phyloP scores from a whole-genome alignment of 73 alveolate species.

The Tetrahymena thermophila region DNA sequence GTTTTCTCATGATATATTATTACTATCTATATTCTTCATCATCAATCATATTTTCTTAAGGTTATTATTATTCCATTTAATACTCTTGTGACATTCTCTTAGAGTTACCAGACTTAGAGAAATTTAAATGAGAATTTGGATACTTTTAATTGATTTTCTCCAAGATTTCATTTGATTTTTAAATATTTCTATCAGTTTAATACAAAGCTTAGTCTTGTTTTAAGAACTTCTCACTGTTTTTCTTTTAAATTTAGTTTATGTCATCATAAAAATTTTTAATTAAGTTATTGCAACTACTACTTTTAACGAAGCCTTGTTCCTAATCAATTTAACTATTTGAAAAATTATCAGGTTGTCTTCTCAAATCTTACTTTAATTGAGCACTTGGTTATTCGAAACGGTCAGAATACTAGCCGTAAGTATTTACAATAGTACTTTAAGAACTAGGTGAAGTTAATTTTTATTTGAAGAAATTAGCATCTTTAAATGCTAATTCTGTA shows the following conservation, averaged over 20 bases:
- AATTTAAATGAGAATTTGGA: background rate
- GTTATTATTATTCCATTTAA: background rate
- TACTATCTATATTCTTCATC: background rate
- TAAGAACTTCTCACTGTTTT: background rate
- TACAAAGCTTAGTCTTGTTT: background rate
- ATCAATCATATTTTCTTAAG: background rate
- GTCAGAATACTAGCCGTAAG: background rate
- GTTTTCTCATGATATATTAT: background rate
- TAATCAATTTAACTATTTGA: background rate
- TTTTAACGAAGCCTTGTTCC: background rate
- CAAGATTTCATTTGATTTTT: background rate
- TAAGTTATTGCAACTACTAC: background rate
- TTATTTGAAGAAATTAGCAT: background rate
- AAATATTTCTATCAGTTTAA: background rate
- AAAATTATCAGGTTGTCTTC: background rate
- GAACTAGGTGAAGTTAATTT: background rate
- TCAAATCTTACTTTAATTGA: background rate
- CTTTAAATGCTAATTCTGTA: background rate
- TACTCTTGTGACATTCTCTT: background rate
- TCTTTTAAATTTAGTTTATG: background rate
- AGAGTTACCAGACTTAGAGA: background rate
- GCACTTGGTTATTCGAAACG: background rate
- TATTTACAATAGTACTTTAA: background rate
- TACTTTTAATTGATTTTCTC: background rate
- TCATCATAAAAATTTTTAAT: background rate